Evolutionary conservation across 768 basidiomycete genomes (phyloP).

Genomic region (Macrocybe gigantea): DNA sequence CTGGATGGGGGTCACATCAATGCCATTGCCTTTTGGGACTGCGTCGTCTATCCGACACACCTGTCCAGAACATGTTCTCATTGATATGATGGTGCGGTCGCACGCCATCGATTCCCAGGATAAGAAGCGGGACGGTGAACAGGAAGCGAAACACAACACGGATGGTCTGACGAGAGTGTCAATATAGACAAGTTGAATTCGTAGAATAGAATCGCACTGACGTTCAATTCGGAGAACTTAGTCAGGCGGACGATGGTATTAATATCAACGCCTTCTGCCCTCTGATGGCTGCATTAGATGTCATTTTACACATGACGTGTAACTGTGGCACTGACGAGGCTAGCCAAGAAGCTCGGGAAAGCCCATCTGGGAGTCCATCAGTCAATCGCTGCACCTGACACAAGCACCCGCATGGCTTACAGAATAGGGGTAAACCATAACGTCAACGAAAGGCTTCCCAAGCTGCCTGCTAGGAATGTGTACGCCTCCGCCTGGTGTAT

Average conservation of each 20-base stretch:
- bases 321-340: slow-evolving; percentile 39
- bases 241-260: slow-evolving; percentile 65
- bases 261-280: slow-evolving; percentile 55
- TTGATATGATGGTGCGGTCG: slow-evolving; percentile 60
- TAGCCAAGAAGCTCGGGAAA: slow-evolving; percentile 61
- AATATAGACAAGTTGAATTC: not conserved
- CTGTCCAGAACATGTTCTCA: slow-evolving; percentile 48
- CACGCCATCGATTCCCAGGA: slow-evolving; percentile 67
- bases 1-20: slow-evolving; percentile 22
- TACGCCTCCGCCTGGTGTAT: slow-evolving; percentile 55
- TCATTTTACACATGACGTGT: not conserved
- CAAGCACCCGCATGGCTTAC: slow-evolving; percentile 25
- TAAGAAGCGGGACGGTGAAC: slow-evolving; percentile 58
- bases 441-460: slow-evolving; percentile 66
- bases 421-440: slow-evolving; percentile 70
- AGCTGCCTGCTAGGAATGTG: slow-evolving; percentile 62
- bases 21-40: not conserved
- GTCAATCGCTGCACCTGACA: slow-evolving; percentile 9
- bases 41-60: slow-evolving; percentile 19
- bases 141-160: slow-evolving; percentile 71
- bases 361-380: slow-evolving; percentile 36
- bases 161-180: slow-evolving; percentile 39
- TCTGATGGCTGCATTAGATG: slow-evolving; percentile 29
- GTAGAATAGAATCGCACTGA: slow-evolving; percentile 26
- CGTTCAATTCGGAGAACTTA: slow-evolving; percentile 81